Percentiles rank a stretch among this genome's conserved stretches.
These are phyloP conservation scores for Aspergillus funiculosus DNA, from an alignment of 495 filamentous ascomycete genomes.

Conservation along the genomic window DNA sequence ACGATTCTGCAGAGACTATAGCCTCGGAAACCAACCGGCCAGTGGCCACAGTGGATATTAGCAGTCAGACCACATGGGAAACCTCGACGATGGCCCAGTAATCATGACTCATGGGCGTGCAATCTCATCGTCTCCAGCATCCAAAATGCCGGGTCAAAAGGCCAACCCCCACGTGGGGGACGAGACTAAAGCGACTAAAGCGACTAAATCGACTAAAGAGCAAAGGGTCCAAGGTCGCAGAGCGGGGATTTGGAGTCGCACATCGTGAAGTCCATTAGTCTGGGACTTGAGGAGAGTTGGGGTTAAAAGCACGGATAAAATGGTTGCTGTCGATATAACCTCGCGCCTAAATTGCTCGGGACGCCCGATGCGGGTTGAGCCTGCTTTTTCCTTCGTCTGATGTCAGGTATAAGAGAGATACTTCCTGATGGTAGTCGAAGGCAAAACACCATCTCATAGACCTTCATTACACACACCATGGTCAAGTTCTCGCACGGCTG, in stretches of 20 bases:
- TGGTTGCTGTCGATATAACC: background rate
- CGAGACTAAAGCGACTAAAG: too few species aligned
- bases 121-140: too few species aligned
- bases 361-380: background rate
- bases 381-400: background rate
- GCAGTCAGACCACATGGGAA: too few species aligned
- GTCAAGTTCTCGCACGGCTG: constrained; percentile 14
- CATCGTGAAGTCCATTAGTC: background rate
- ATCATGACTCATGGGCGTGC: too few species aligned
- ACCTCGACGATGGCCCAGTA: too few species aligned
- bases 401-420: background rate
- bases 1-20: background rate
- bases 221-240: background rate
- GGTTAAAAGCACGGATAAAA: constrained; percentile 1
- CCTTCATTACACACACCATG: background rate
- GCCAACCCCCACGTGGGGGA: constrained; percentile 6
- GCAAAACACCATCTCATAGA: background rate
- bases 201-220: too few species aligned
- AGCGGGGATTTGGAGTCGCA: background rate
- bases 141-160: too few species aligned
- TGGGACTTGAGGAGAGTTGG: background rate
- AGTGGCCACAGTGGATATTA: too few species aligned
- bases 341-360: constrained; percentile 5
- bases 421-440: background rate
- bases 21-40: background rate